phyloP scores from a whole-genome alignment of 2,329 filamentous ascomycete genomes.

The Zasmidium angulare region DNA sequence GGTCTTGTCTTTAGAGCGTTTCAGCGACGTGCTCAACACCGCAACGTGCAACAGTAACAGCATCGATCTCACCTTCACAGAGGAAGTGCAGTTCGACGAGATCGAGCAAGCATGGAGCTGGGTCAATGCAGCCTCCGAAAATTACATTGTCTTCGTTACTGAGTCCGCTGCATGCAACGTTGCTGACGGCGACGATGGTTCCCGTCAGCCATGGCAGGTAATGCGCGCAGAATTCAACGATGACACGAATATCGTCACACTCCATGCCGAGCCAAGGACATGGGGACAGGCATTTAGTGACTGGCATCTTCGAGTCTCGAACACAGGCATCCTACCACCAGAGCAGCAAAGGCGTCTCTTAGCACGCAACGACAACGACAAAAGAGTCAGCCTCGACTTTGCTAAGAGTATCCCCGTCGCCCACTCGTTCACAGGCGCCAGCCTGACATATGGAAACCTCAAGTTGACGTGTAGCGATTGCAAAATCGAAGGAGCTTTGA shows the following conservation, averaged over 20 bases:
- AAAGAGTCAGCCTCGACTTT: not conserved
- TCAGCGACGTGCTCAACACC: not conserved
- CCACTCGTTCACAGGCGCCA: not conserved
- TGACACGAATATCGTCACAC: not conserved
- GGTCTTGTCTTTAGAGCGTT: not conserved
- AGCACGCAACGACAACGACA: not conserved
- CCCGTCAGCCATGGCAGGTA: slow-evolving; percentile 2
- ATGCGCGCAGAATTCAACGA: not conserved
- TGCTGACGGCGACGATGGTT: not conserved
- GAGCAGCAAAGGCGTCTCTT: not conserved
- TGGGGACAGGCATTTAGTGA: not conserved
- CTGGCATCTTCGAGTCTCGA: not conserved
- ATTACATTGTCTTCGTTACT: not conserved
- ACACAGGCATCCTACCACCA: not conserved
- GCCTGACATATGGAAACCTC: not conserved
- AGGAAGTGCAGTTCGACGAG: not conserved
- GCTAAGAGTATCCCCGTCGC: not conserved
- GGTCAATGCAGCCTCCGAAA: not conserved
- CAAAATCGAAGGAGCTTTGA: not conserved
- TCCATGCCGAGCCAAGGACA: not conserved
- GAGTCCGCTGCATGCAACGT: not conserved
- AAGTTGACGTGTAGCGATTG: not conserved
- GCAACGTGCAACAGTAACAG: not conserved
- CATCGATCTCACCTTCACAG: not conserved
- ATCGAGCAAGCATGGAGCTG: not conserved